Conservation (phyloP, 257 asterid genomes). For the Solanum dulcamara region DNA sequence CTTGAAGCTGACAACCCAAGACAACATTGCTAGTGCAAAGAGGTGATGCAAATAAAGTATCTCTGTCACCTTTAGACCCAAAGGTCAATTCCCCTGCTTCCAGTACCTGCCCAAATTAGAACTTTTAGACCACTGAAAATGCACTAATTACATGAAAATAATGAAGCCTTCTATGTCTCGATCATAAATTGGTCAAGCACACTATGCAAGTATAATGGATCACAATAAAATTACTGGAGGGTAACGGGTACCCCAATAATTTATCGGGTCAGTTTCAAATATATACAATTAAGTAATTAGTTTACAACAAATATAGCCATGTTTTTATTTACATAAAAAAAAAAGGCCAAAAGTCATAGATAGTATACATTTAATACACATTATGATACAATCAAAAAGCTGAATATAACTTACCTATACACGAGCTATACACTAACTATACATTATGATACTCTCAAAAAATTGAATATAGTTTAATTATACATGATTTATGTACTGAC, state of each 20-base stretch:
- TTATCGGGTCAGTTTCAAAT: neutral
- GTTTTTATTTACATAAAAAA: neutral
- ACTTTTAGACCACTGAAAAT: constrained; percentile 2
- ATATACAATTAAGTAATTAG: neutral
- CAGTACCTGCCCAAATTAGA: constrained; percentile 45
- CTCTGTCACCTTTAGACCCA: constrained; percentile 36
- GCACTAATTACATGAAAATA: neutral
- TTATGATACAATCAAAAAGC: neutral
- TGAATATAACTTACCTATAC: neutral
- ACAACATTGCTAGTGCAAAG: constrained; percentile 16
- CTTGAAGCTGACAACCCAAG: constrained; percentile 39
- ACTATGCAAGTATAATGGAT: neutral
- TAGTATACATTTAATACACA: neutral
- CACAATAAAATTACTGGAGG: neutral
- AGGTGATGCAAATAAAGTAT: constrained; percentile 18
- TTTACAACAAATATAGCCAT: neutral
- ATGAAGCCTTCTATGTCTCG: neutral
- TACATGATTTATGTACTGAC: neutral
- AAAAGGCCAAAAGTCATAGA: neutral
- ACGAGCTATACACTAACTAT: neutral
- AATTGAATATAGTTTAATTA: neutral
- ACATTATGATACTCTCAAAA: neutral
- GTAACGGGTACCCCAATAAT: neutral
- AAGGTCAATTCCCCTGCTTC: constrained; percentile 47
- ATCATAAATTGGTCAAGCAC: neutral